These are phyloP conservation scores for Amanita polypyramis DNA, from an alignment of 768 basidiomycete genomes.

Conservation along the genomic window DNA sequence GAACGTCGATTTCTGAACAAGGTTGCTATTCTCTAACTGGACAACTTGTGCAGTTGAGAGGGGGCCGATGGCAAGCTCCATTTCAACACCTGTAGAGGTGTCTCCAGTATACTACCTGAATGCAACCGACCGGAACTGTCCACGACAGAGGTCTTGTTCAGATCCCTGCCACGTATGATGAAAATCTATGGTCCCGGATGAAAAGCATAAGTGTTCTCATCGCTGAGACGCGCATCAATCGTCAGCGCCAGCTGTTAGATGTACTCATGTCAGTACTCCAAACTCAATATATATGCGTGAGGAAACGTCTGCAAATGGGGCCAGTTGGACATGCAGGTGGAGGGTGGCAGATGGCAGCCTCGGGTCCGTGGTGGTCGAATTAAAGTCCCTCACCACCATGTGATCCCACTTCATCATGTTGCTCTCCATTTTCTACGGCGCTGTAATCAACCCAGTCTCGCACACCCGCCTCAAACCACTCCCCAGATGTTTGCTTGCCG, in stretches of 20 bases:
- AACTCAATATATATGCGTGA: neutral
- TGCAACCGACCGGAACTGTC: no score
- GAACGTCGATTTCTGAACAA: no score
- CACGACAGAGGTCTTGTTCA: no score
- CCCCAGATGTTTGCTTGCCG: conserved; percentile 44
- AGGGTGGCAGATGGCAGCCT: neutral
- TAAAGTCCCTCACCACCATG: no score
- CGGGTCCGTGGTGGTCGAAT: neutral
- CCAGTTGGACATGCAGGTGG: no score
- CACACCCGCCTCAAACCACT: conserved; percentile 32
- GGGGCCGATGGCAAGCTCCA: no score
- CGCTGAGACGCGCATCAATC: neutral
- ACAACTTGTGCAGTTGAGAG: no score
- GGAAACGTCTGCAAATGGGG: no score
- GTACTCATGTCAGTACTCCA: neutral
- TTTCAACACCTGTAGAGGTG: no score
- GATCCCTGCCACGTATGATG: no score
- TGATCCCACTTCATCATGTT: neutral
- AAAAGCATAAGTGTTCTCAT: neutral
- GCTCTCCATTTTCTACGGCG: conserved; percentile 35
- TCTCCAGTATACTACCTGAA: no score
- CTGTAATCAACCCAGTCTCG: conserved; percentile 43
- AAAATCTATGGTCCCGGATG: neutral
- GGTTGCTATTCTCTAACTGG: no score
- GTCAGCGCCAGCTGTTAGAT: neutral